Base-by-base conservation (phyloP, 1,284 basidiomycete genomes). In the Athelia sp. region DNA sequence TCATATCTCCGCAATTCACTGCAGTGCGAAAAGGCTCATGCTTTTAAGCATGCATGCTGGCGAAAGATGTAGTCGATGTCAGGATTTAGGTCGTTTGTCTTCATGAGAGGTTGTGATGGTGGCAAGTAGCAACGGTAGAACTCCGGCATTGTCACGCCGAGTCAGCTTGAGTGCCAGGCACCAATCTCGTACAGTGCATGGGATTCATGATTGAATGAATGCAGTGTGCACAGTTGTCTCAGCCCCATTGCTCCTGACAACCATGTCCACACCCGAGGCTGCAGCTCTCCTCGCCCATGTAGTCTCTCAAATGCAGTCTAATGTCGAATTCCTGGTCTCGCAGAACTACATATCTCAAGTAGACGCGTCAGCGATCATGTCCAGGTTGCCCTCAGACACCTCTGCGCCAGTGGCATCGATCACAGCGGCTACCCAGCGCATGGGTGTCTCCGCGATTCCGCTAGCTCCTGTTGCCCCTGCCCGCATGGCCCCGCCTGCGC, bases 261-360 rank as follows among this genome's bases (percentile, higher is more conserved):
- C 36, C 36, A 40, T 40, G 36, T 40, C 36, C 15, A 6, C 36
- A 6, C 15, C 36, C 8, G 8, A 40, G 36, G 36, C 36, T 40
- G 36, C 71, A 14, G 72, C 73, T 34, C 63, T 79, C 23, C 67
- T 83, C 17, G 70, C 72, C 2, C 81, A 85, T 54, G 67, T 87
- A 51, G 63, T 83, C 54, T 70, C 73, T 35, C 84, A 85, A 56
- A 81, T 83, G n/a, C 73, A 76, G 53, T 69, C 74, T 53, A 82
- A 86, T 52, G 65, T 87, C 35, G 68, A 76, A 21, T 83, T 87
- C 58, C 73, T 88, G 21, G 73, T 79, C 9, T 67, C 76, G 1
- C 76, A 85, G 51, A 73, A 76, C 53, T 76, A 79, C 54, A 71
- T 87, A 51, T 70, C 81, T 3, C 54, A 66, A 14, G 64, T 72